Evolutionary conservation across 2,329 filamentous ascomycete species (phyloP), one percentile per base, ranked within the genome.

Genomic region (Hypoxylon sp.): DNA sequence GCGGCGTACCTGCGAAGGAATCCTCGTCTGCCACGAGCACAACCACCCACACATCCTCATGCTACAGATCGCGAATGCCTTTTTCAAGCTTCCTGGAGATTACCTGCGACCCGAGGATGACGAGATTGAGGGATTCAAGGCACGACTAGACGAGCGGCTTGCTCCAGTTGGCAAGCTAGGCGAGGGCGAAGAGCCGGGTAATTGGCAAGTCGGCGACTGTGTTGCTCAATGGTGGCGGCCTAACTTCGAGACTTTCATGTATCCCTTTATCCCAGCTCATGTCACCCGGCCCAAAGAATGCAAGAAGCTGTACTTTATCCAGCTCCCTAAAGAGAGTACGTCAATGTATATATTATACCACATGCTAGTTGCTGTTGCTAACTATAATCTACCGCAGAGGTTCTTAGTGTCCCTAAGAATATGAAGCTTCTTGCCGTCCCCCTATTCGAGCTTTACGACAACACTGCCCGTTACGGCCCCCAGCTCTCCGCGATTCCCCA

Each of bases 201-300:
- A 97, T 77, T 99, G 96, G 96, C 88, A 97, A 79, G 90, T 99
- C 73, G 93, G 93, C 74, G 96, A 98, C 79, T 97, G 94, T 52
- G 86, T 99, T 62, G 95, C 96, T 59, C 94, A 98, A 82, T 99
- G 96, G 96, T 99, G 95, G 94, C 87, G 96, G 63, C 96, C 96
- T 59, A 99, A 98, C 84, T 98, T 98, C 79, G 96, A 99, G 85
- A 98, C 96, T 1, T 98, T 98, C 85, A 98, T 99, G 94, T 99
- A 99, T 79, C 96, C 96, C 0, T 99, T 98, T 81, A 91, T 98
- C 63, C 96, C 96, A 6, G 93, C 94, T 17, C 96, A 99, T 82
- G 93, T 98, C 69, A 98, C 95, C 17, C 87, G 96, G 57, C 96
- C 96, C 6, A 99, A 99, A 84, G 96, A 99, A 84, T 97, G 95